phyloP scores from a whole-genome alignment of 345 rosid genomes.

The Sonneratia alba region DNA sequence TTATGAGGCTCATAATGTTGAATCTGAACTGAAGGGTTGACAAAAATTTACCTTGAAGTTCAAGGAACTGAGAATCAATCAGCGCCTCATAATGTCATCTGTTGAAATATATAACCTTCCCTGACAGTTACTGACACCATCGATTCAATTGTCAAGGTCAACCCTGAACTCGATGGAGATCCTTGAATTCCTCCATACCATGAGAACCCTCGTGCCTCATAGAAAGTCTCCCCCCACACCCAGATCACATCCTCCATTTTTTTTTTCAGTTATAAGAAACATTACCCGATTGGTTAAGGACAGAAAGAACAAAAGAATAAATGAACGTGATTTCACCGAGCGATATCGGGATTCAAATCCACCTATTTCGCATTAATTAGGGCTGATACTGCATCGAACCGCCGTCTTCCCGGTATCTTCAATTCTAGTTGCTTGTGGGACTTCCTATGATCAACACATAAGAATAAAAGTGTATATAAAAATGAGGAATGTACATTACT shows the following conservation, averaged over 20 bases:
- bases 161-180: constrained; percentile 7
- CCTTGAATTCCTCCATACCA: constrained; percentile 3
- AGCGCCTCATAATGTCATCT: not conserved
- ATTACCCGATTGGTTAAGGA: too few relatives aligned
- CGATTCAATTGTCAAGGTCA: not conserved
- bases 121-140: not conserved
- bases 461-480: too few relatives aligned
- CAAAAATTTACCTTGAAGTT: not conserved
- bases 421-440: not conserved
- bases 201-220: not conserved
- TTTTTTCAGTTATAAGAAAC: too few relatives aligned
- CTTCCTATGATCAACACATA: not conserved
- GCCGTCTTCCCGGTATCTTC: too few relatives aligned
- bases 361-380: too few relatives aligned
- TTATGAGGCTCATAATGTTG: not conserved
- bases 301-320: too few relatives aligned
- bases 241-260: too few relatives aligned
- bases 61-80: not conserved
- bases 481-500: too few relatives aligned
- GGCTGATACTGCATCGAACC: too few relatives aligned
- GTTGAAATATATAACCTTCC: not conserved
- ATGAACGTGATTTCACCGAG: too few relatives aligned
- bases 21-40: not conserved
- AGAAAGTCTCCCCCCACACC: too few relatives aligned
- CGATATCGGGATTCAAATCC: too few relatives aligned